Percentiles rank a stretch among this genome's conserved stretches.
Conservation (phyloP, 441 rosid genomes). For the Isatis lusitanica region DNA sequence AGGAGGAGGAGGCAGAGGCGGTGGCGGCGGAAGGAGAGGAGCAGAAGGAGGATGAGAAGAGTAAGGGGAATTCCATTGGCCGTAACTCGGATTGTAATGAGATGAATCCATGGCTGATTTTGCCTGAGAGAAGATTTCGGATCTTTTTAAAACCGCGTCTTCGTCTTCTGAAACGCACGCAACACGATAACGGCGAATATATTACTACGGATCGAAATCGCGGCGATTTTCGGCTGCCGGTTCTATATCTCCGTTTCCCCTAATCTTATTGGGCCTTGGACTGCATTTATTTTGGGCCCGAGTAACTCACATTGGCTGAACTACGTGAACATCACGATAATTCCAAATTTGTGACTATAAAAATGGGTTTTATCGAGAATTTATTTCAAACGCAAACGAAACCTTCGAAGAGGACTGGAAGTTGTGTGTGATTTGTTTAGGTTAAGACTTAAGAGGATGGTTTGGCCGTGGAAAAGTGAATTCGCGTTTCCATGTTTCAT, state of each 20-base stretch:
- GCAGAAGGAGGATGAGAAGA: slow-evolving; percentile 36
- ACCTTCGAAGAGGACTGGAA: neutral
- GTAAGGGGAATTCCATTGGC: slow-evolving; percentile 41
- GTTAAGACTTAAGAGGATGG: no score
- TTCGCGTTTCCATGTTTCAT: neutral
- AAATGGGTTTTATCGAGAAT: neutral
- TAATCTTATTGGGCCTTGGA: neutral
- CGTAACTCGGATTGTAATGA: slow-evolving; percentile 33
- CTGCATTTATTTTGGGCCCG: neutral
- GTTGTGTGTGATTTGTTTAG: no score
- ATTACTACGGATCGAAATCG: neutral
- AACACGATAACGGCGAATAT: neutral
- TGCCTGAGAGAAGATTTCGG: neutral
- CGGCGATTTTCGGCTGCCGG: neutral
- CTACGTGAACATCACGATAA: neutral
- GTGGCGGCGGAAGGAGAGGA: slow-evolving; percentile 27
- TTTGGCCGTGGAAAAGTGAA: no score
- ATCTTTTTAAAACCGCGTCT: neutral
- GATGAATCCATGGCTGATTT: slow-evolving; percentile 50
- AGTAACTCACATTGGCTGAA: neutral
- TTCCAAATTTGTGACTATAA: neutral
- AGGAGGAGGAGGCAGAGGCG: slow-evolving; percentile 25
- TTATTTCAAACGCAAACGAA: neutral
- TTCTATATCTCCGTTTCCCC: neutral
- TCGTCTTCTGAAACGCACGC: neutral